phyloP scores from a whole-genome alignment of 208 protist species.

The Zelonia costaricensis region DNA sequence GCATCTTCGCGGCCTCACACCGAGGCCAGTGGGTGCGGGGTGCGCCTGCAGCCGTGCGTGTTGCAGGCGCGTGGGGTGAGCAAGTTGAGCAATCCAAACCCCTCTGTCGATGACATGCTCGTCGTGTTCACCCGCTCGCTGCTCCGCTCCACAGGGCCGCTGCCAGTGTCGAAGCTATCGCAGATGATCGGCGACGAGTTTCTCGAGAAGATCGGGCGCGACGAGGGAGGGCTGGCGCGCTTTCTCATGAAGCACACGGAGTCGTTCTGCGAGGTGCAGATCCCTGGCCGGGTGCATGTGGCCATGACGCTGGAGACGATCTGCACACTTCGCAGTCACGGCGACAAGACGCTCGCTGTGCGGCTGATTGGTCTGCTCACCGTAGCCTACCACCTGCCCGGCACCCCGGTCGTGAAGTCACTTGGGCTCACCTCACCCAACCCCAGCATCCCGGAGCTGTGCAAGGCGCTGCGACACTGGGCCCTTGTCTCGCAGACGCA shows the following conservation, averaged over 20 bases:
- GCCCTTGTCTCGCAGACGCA: not conserved
- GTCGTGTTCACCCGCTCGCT: not conserved
- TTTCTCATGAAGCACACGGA: constrained; percentile 24
- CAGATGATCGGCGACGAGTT: constrained; percentile 53
- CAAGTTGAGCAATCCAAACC: no score
- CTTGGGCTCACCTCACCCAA: constrained; percentile 15
- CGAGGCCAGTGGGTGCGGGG: no score
- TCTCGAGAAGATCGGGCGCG: constrained; percentile 41
- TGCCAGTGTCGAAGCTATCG: constrained; percentile 67
- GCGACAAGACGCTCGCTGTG: constrained; percentile 20
- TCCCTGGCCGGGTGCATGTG: constrained; percentile 46
- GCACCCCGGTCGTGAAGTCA: constrained; percentile 5
- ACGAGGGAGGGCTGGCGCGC: constrained; percentile 31
- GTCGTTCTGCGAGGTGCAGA: constrained; percentile 25
- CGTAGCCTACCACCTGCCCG: constrained; percentile 28
- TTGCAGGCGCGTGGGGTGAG: no score
- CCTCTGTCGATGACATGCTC: not conserved
- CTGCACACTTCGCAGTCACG: constrained; percentile 18
- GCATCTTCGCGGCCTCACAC: no score
- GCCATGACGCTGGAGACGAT: constrained; percentile 13
- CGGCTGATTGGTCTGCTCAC: constrained; percentile 45
- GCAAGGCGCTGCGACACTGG: constrained; percentile 6
- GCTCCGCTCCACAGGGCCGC: constrained; percentile 34
- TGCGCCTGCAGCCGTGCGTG: no score
- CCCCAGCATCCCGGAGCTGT: constrained; percentile 15